Evolutionary conservation across 306 rosid genomes (phyloP).

Genomic region (Rubus parviflorus): DNA sequence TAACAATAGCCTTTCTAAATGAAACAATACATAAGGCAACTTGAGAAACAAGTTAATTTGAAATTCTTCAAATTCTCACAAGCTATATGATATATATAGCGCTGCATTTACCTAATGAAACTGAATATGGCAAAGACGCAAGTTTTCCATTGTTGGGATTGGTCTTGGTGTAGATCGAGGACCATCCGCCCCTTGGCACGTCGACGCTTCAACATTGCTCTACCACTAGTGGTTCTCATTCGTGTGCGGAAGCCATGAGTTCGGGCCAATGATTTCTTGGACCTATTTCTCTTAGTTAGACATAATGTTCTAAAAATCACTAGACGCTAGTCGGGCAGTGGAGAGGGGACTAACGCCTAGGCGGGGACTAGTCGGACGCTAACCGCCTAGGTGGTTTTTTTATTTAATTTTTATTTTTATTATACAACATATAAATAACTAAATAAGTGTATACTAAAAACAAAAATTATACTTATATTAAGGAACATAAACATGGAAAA

Average conservation of each 20-base stretch:
- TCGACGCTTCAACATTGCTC: constrained; percentile 72
- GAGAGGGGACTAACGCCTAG: too few species aligned
- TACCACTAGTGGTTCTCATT: constrained; percentile 85
- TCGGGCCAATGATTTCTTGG: constrained; percentile 82
- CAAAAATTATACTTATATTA: too few species aligned
- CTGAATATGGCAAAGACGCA: background rate
- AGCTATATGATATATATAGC: constrained; percentile 5
- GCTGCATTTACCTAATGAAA: constrained; percentile 23
- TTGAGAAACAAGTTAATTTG: background rate
- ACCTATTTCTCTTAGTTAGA: constrained; percentile 84
- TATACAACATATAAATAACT: too few species aligned
- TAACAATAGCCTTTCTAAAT: constrained; percentile 4
- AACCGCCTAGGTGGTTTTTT: too few species aligned
- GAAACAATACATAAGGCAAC: constrained; percentile 21
- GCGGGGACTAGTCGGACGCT: too few species aligned
- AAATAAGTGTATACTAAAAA: too few species aligned
- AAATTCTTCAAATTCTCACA: constrained; percentile 19
- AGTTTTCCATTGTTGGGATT: constrained; percentile 70
- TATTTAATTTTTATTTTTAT: too few species aligned
- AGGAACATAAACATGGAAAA: too few species aligned
- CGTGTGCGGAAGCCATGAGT: constrained; percentile 85
- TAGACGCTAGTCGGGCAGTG: too few species aligned
- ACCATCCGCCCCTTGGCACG: constrained; percentile 90
- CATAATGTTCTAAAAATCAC: too few species aligned
- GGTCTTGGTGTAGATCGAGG: constrained; percentile 84